phyloP scores from a whole-genome alignment of 2,329 filamentous ascomycete species.

The Colletotrichum falcatum region DNA sequence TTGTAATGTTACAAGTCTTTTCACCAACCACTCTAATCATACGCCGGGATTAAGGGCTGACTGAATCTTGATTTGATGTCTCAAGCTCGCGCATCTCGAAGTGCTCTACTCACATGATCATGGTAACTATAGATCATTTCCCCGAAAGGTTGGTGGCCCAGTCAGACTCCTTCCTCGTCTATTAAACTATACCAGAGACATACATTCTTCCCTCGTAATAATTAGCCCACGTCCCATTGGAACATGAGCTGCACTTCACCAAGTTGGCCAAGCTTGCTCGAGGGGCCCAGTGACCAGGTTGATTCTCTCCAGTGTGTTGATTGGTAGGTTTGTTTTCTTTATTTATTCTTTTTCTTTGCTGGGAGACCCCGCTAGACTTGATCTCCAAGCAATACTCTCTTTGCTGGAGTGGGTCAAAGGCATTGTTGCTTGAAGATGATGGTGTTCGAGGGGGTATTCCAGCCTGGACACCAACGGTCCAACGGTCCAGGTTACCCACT shows the following conservation, averaged over 20 bases:
- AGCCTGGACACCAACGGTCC: too few relatives aligned
- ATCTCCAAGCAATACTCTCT: not conserved
- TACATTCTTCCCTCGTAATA: not conserved
- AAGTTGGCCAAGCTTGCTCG: not conserved
- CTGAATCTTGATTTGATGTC: accelerated
- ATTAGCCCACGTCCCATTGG: not conserved
- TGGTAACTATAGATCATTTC: not conserved
- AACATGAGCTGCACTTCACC: not conserved
- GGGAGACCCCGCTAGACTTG: not conserved
- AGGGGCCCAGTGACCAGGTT: not conserved
- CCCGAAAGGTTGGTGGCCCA: not conserved
- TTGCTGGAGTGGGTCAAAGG: not conserved
- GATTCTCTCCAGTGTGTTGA: not conserved
- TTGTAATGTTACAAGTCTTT: too few relatives aligned
- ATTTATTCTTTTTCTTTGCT: not conserved
- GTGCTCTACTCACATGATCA: not conserved
- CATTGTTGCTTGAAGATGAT: not conserved
- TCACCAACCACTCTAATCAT: too few relatives aligned
- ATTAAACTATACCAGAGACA: not conserved
- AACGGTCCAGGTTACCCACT: not conserved
- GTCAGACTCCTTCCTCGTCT: not conserved
- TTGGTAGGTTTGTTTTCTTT: not conserved
- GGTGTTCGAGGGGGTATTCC: not conserved
- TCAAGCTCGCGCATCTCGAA: not conserved
- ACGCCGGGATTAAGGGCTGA: too few relatives aligned